Evolutionary conservation across 176 grass and related monocot species (phyloP).

Genomic region (Rhynchospora tenuis): DNA sequence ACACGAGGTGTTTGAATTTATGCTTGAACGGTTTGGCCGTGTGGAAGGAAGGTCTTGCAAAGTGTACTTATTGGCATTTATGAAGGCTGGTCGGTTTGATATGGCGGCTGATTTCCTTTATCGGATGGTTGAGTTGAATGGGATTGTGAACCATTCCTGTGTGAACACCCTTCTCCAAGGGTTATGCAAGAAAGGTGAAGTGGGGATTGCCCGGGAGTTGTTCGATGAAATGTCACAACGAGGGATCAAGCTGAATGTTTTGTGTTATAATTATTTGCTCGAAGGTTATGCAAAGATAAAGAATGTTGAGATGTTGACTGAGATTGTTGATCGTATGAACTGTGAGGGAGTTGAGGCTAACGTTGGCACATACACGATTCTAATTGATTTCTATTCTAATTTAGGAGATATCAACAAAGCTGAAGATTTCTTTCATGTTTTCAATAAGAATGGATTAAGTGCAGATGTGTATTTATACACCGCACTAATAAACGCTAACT

Average conservation of each 20-base stretch:
- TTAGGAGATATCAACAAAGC: constrained; percentile 34
- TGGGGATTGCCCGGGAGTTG: constrained; percentile 28
- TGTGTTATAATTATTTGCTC: constrained; percentile 70
- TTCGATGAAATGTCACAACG: constrained; percentile 52
- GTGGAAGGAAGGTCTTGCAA: constrained; percentile 58
- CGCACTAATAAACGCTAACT: constrained; percentile 44
- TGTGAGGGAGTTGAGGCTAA: constrained; percentile 24
- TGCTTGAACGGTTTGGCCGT: constrained; percentile 49
- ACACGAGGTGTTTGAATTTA: constrained; percentile 43
- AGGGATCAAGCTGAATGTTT: constrained; percentile 33
- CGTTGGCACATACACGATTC: constrained; percentile 52
- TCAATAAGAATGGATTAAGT: constrained; percentile 28
- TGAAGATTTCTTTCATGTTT: constrained; percentile 42
- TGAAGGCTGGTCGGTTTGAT: constrained; percentile 35
- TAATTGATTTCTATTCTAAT: constrained; percentile 29
- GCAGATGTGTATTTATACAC: constrained; percentile 68
- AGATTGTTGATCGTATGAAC: constrained; percentile 37
- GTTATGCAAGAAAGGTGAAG: constrained; percentile 48
- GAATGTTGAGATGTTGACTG: constrained; percentile 16
- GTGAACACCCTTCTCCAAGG: constrained; percentile 40
- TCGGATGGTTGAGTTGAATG: constrained; percentile 24
- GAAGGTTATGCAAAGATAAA: constrained; percentile 39
- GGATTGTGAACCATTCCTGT: constrained; percentile 31
- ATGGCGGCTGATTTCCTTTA: constrained; percentile 34
- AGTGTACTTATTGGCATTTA: constrained; percentile 57